A percentile compares a stretch with the other conserved stretches of the same genome.
These are phyloP conservation scores for Exophiala phaeomuriformis DNA, from an alignment of 2,329 filamentous ascomycete species.

Conservation along the genomic window DNA sequence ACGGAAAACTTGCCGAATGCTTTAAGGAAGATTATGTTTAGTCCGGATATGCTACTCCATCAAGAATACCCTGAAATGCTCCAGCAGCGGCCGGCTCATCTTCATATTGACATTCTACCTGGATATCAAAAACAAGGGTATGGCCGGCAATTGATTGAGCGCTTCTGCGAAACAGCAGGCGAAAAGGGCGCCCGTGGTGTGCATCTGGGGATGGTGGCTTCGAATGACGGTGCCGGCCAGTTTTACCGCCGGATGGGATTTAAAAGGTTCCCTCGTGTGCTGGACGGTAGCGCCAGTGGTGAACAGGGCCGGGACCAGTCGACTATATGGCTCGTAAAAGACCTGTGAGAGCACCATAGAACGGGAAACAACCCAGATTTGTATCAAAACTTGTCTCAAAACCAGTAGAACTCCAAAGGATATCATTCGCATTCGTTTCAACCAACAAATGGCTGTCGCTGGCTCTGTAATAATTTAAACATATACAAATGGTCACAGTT, in stretches of 20 bases:
- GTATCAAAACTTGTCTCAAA: neutral
- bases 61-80: slow-evolving; percentile 17
- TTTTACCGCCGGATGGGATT: slow-evolving; percentile 25
- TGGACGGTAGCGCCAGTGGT: slow-evolving; percentile 19
- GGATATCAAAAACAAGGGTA: slow-evolving; percentile 19
- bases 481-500: no score
- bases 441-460: no score
- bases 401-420: no score
- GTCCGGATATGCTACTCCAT: slow-evolving; percentile 18
- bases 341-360: neutral
- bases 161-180: slow-evolving; percentile 5
- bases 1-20: slow-evolving; percentile 16
- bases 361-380: neutral
- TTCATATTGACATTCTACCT: slow-evolving; percentile 24
- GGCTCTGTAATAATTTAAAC: no score
- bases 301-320: slow-evolving; percentile 18
- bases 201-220: slow-evolving; percentile 22
- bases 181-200: slow-evolving; percentile 12
- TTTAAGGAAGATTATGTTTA: slow-evolving; percentile 19
- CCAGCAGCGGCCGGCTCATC: slow-evolving; percentile 20
- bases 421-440: no score
- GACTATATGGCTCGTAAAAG: slow-evolving; percentile 22
- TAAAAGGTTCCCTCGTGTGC: slow-evolving; percentile 15
- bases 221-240: slow-evolving; percentile 19
- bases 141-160: slow-evolving; percentile 19